A percentile compares a stretch with the other conserved stretches of the same genome.
Evolutionary conservation across 805 yeast genomes (phyloP).

Genomic region (Zygotorulaspora florentina): DNA sequence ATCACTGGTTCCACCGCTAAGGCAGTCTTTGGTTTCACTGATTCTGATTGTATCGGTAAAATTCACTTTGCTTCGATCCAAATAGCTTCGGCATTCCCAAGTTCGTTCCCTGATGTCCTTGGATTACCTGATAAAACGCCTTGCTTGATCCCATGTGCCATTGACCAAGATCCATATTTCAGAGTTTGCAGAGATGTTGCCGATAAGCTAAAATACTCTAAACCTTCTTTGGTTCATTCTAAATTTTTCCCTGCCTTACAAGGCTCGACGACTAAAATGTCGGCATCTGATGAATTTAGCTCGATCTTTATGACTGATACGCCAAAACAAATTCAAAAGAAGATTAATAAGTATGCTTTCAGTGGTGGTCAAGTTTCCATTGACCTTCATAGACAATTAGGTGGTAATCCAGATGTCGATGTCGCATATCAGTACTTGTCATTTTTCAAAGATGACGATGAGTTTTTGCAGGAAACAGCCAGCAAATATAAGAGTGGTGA

Average conservation of each 20-base stretch:
- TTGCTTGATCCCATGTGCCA: slow-evolving; percentile 96
- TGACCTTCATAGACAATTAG: slow-evolving; percentile 85
- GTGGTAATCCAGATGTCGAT: slow-evolving; percentile 94
- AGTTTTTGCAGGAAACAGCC: slow-evolving; percentile 56
- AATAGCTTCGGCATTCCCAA: slow-evolving; percentile 93
- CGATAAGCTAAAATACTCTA: slow-evolving; percentile 79
- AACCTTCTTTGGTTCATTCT: slow-evolving; percentile 90
- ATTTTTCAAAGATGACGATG: slow-evolving; percentile 89
- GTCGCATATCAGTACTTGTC: slow-evolving; percentile 91
- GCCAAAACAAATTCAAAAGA: slow-evolving; percentile 84
- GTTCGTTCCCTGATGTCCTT: slow-evolving; percentile 90
- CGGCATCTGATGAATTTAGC: slow-evolving; percentile 84
- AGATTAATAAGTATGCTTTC: slow-evolving; percentile 93
- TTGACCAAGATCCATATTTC: slow-evolving; percentile 98
- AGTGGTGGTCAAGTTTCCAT: slow-evolving; percentile 86
- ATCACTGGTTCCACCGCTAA: slow-evolving; percentile 96
- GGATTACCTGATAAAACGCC: slow-evolving; percentile 88
- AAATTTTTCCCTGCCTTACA: slow-evolving; percentile 97
- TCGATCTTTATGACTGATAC: slow-evolving; percentile 96
- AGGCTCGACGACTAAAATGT: slow-evolving; percentile 95
- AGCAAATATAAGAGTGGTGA: slow-evolving; percentile 74
- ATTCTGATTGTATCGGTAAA: slow-evolving; percentile 91
- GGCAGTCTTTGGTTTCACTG: slow-evolving; percentile 94
- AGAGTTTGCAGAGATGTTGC: slow-evolving; percentile 98
- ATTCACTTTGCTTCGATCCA: slow-evolving; percentile 94